phyloP scores from a whole-genome alignment of 495 filamentous ascomycete genomes.

The Xylaria acuta region DNA sequence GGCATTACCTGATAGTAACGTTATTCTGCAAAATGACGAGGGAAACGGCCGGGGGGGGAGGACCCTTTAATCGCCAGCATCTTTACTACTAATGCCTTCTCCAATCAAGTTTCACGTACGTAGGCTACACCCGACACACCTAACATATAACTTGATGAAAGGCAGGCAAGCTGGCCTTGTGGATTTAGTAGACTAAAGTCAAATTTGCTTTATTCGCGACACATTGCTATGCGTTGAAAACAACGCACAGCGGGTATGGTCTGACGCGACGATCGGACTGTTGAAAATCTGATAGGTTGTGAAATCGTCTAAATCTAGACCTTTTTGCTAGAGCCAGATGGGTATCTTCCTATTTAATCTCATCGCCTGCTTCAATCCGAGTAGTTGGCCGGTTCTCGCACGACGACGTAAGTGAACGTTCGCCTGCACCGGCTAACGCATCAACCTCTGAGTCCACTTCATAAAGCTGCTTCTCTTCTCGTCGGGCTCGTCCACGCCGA shows the following conservation, averaged over 20 bases:
- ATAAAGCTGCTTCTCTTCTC: background rate
- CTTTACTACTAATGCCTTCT: too few relatives aligned
- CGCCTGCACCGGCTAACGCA: constrained; percentile 3
- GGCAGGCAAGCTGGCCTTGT: background rate
- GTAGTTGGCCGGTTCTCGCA: background rate
- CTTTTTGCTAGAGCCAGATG: background rate
- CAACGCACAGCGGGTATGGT: background rate
- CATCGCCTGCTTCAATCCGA: background rate
- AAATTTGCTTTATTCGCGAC: background rate
- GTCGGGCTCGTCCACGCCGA: background rate
- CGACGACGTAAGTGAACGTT: too few relatives aligned
- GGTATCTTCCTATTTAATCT: constrained; percentile 5
- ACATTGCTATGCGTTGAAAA: background rate
- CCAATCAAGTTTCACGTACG: too few relatives aligned
- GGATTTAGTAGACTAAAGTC: background rate
- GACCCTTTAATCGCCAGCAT: too few relatives aligned
- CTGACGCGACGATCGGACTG: background rate
- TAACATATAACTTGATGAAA: background rate
- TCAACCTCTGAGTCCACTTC: constrained; percentile 6
- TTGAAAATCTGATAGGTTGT: background rate
- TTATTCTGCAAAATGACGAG: too few relatives aligned
- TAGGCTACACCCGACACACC: too few relatives aligned
- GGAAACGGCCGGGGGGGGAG: too few relatives aligned
- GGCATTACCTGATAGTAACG: too few relatives aligned
- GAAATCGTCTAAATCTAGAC: background rate